phyloP scores from a whole-genome alignment of 768 basidiomycete genomes.

The Neoboletus subvelutipes region DNA sequence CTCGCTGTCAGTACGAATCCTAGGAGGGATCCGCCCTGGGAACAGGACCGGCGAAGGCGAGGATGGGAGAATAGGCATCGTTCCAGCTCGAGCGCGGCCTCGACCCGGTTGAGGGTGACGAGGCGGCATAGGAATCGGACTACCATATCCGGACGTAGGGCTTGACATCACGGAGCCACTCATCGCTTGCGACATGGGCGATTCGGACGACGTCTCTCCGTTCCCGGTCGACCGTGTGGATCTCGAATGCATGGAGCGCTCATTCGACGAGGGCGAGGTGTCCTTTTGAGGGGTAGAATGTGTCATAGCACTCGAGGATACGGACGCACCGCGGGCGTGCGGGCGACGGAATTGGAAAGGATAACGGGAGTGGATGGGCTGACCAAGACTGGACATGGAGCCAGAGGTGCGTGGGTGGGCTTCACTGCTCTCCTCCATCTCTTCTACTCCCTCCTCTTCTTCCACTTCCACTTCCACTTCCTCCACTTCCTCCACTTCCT shows the following conservation, averaged over 20 bases:
- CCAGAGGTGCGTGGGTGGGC: conserved; percentile 70
- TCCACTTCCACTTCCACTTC: conserved; percentile 44
- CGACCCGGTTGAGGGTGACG: conserved; percentile 42
- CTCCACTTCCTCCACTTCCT: conserved; percentile 28
- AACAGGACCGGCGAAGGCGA: conserved; percentile 38
- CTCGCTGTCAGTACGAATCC: conserved; percentile 32
- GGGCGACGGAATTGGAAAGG: conserved; percentile 64
- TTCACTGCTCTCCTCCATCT: conserved; percentile 41
- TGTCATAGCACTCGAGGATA: conserved; percentile 43
- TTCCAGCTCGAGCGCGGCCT: conserved; percentile 40
- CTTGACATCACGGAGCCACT: conserved; percentile 39
- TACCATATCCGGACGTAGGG: conserved; percentile 34
- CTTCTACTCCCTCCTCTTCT: conserved; percentile 39
- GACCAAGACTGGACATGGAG: conserved; percentile 84
- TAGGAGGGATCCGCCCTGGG: conserved; percentile 24
- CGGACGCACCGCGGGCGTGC: conserved; percentile 41
- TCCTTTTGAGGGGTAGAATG: conserved; percentile 39
- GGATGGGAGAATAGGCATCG: conserved; percentile 36
- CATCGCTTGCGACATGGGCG: conserved; percentile 46
- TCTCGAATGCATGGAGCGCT: conserved; percentile 40
- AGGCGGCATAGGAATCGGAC: conserved; percentile 49
- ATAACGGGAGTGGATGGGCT: conserved; percentile 67
- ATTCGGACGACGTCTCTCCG: conserved; percentile 54
- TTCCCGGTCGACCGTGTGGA: conserved; percentile 65
- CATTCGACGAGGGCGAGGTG: conserved; percentile 38